Percentiles rank a stretch among this genome's conserved stretches.
phyloP scores from a whole-genome alignment of 257 asterid species.

The Solanum commersonii region DNA sequence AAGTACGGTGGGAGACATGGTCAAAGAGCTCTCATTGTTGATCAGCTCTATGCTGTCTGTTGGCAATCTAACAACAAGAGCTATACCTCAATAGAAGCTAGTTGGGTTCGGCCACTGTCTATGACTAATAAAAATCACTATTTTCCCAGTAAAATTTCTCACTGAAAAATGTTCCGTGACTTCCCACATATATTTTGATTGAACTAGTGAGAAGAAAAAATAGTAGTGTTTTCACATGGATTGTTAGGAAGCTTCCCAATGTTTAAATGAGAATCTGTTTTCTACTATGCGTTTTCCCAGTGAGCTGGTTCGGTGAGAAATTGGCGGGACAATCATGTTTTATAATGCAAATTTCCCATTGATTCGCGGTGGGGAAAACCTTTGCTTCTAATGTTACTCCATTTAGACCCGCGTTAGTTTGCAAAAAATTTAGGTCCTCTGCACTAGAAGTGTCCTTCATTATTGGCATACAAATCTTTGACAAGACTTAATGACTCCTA shows the following conservation, averaged over 20 bases:
- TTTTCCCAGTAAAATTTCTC: background rate
- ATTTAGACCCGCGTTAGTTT: background rate
- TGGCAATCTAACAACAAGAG: background rate
- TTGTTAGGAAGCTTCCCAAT: background rate
- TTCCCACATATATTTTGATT: background rate
- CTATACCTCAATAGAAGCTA: background rate
- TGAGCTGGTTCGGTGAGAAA: background rate
- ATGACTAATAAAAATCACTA: background rate
- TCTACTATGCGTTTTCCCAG: background rate
- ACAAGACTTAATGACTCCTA: background rate
- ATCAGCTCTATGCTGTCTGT: background rate
- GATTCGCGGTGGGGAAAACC: background rate
- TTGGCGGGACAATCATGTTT: background rate
- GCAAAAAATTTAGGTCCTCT: background rate
- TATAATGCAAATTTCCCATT: background rate
- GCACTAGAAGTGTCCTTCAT: background rate
- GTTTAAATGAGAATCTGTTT: background rate
- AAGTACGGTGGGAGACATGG: background rate
- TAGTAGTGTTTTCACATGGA: background rate
- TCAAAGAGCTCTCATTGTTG: background rate
- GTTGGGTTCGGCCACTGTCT: background rate
- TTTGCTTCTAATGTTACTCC: background rate
- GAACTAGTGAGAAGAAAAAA: background rate
- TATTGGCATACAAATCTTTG: background rate
- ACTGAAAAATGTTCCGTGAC: background rate